Conservation (phyloP, 2,329 filamentous ascomycete genomes). For the Diaporthe eres region DNA sequence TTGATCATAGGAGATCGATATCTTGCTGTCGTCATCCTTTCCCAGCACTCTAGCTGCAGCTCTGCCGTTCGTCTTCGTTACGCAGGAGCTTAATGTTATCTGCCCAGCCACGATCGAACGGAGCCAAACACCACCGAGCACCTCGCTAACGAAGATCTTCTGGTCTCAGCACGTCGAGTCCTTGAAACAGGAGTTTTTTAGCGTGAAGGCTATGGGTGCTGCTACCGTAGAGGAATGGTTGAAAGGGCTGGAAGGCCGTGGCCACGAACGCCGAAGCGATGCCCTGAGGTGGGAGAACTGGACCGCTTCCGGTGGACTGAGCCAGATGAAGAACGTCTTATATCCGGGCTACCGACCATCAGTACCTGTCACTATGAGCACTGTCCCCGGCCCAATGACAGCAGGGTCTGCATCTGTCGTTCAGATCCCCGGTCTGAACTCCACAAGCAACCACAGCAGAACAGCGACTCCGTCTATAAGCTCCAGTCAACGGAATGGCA, state of each 20-base stretch:
- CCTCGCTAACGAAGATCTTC: constrained; percentile 76
- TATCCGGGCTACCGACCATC: constrained; percentile 43
- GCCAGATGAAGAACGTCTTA: constrained; percentile 54
- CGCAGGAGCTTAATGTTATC: constrained; percentile 72
- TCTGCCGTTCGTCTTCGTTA: constrained; percentile 78
- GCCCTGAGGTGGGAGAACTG: constrained; percentile 82
- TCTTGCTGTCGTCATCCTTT: constrained; percentile 73
- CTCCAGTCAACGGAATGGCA: constrained; percentile 28
- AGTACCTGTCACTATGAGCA: neutral
- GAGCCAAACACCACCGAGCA: constrained; percentile 59
- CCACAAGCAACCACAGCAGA: constrained; percentile 18
- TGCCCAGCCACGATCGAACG: constrained; percentile 68
- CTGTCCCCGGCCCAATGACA: neutral
- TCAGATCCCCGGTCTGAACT: constrained; percentile 38
- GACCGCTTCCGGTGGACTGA: constrained; percentile 64
- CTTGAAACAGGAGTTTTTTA: constrained; percentile 73
- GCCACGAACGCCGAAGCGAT: constrained; percentile 72
- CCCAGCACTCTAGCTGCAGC: constrained; percentile 75
- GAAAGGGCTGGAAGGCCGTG: constrained; percentile 78
- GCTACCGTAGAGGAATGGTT: constrained; percentile 83
- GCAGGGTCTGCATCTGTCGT: neutral
- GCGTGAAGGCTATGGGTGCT: constrained; percentile 75
- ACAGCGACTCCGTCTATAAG: constrained; percentile 36
- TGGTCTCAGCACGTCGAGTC: constrained; percentile 73
- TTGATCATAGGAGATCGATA: constrained; percentile 73